Base-by-base conservation (phyloP, 2,329 filamentous ascomycete species). In the Trichoderma sp. region DNA sequence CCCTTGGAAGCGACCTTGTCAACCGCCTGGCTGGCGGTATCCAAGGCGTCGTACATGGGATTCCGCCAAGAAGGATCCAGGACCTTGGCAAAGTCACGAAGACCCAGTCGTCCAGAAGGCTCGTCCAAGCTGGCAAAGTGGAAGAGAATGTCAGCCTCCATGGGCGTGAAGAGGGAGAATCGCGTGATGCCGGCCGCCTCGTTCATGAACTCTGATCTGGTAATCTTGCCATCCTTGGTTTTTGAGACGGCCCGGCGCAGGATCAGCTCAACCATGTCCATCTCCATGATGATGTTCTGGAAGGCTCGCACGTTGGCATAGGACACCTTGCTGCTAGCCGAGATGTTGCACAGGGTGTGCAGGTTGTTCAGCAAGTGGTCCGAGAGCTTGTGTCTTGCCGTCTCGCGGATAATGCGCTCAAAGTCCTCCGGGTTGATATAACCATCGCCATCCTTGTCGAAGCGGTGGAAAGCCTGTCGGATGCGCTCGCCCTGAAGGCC, bases 81-180 rank as follows among this genome's bases (percentile, higher is more conserved):
- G 26, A 99, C 96, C 81, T 97, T 97, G 75, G 93, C 89, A 77
- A 99, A 99, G 81, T 98, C 94, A 70, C 83, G 82, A 55, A 97
- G 84, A 37, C 91, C 88, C 1, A 99, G 88, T 60, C 93, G 88
- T 24, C 94, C 96, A 1, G 94, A 95, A 3, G 93, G 91, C 75
- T 96, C 91, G 77, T 97, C 93, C 66, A 98, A 86, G 71, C 94
- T 93, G 70, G 96, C 96, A 80, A 99, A 99, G 83, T 98, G 96
- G 85, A 99, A 99, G 51, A 99, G 88, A 71, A 99, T 97, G 77
- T 99, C 96, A 51, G 95, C 94, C 81, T 99, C 96, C 94, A 98
- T 97, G 14, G 96, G 96, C 0, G 96, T 98, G 81, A 98, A 97
- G 43, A 96, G 88, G 14, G 94, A 96, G 84, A 97, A 99, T 72